Base-by-base conservation (phyloP, 345 rosid genomes). In the Syzygium oleosum region DNA sequence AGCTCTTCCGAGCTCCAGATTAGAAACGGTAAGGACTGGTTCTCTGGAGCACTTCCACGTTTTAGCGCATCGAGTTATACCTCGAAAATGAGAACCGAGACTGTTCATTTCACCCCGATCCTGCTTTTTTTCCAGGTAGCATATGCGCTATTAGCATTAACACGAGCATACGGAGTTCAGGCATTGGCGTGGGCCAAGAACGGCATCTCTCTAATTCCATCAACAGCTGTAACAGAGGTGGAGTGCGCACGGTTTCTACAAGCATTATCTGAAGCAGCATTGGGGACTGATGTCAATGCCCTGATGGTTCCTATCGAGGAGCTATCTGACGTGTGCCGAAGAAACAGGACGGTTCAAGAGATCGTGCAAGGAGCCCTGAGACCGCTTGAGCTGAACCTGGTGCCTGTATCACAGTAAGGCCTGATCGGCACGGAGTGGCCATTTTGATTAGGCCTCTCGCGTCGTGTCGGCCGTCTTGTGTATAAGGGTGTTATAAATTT, bases 1-100 rank as follows among this genome's bases (percentile, higher is more conserved):
- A 90, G 99, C 99, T 87, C 95, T 98, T 58, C 99, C 99, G 49
- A 93, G 96, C 94, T 98, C 99, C 85, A 96, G 98, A 90, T 85
- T 98, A 88, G 99, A 98, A 88, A 92, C 97, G 91, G 99, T 96
- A 93, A 87, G 88, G 49, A 61, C 61, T 86, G 61, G 58, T 86
- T 34, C 52, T 84, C 59, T 85, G 14, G 55, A 80, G 9, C 51
- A 11, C 31, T 87, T 80, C 10, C 51, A 4, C 1, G 19, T 46
- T 43, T 8, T 84, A 84, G 46, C 25, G 27, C 86, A 53, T 85
- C 23, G 12, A 85, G 61, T 85, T 85, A 52, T 17, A 15, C 27
- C n/a, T 29, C 16, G 5, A 31, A 84, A 84, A 21, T 51, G 27
- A 17, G 46, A 51, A 84, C 63, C 25, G 49, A 53, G 41, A 85